phyloP scores from a whole-genome alignment of 2,329 filamentous ascomycete species.

The Dothiorella sarmentorum region DNA sequence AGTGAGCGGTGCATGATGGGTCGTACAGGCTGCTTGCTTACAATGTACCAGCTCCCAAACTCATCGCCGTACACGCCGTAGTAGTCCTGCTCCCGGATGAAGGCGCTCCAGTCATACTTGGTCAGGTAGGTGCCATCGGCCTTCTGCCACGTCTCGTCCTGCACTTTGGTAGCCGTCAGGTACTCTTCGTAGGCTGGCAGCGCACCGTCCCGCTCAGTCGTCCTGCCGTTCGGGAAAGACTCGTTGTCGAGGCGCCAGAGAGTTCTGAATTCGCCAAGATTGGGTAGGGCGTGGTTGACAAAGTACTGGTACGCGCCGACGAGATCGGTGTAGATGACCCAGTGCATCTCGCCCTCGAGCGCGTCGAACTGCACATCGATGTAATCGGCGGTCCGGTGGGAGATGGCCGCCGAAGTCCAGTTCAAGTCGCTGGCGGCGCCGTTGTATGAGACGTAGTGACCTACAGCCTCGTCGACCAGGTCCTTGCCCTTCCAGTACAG shows the following conservation, averaged over 20 bases:
- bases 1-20: not conserved
- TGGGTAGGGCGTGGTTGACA: conserved; percentile 49
- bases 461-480: conserved; percentile 40
- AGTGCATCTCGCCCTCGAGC: conserved; percentile 50
- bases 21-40: not conserved
- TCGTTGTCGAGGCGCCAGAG: conserved; percentile 50
- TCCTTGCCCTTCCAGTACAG: conserved; percentile 43
- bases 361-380: conserved; percentile 50
- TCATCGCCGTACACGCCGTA: conserved; percentile 51
- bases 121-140: conserved; percentile 50
- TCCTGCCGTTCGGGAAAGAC: conserved; percentile 48
- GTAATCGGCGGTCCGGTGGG: conserved; percentile 32
- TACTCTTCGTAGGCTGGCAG: conserved; percentile 47
- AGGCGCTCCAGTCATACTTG: conserved; percentile 50
- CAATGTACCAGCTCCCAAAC: conserved; percentile 52
- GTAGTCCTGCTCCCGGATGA: conserved; percentile 41
- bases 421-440: conserved; percentile 46
- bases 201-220: conserved; percentile 44
- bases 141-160: conserved; percentile 53
- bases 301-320: conserved; percentile 56
- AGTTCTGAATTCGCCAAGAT: conserved; percentile 50
- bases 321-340: conserved; percentile 49
- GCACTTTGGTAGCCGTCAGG: conserved; percentile 45
- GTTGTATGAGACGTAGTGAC: conserved; percentile 48
- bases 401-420: conserved; percentile 47